Base-by-base conservation (phyloP, 169 alveolate species). In the Neospora caninum region DNA sequence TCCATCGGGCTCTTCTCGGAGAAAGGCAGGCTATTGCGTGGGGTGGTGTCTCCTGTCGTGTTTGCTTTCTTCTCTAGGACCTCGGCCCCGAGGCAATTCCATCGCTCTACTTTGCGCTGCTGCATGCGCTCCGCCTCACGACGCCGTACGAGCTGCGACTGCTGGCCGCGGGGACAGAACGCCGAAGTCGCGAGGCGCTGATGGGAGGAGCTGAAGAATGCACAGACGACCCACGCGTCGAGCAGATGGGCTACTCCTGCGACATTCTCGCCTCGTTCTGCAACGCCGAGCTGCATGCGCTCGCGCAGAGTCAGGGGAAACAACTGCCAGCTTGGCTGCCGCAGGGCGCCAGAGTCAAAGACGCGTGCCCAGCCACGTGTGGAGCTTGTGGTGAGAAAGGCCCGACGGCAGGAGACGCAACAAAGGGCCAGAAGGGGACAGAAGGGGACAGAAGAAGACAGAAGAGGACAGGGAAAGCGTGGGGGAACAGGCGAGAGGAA, bases 301-400 rank as follows among this genome's bases (percentile, higher is more conserved):
- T 88, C 83, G 94, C 96, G 6, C 83, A 86, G 10, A 87, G 94
- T 31, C 94, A 94, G 42, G 87, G 88, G 36, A 86, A 91, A 69
- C 73, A 82, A 27, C 96, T 94, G 34, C 96, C 96, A 0, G 86
- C 58, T 4, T 94, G 93, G 94, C 92, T 94, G 10, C 94, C 96
- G 29, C 53, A 69, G 64, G 94, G 73, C 13, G 93, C 94, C 27
- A 64, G 38, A 45, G 92, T 94, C 39, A 89, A 69, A n/a, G 96
- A 89, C 34, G 95, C 96, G 41, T 83, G 95, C 64, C 39, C 94
- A 73, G 94, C 83, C 83, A 58, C 91, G 13, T 70, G 93, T 80
- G 91, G 95, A 38, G 93, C 73, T 25, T 78, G 95, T 70, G 92
- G 94, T 88, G 80, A 58, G 93, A 7, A 4, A 87, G 38, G 36